phyloP scores from a whole-genome alignment of 768 basidiomycete genomes.

The Lactarius akahatsu region DNA sequence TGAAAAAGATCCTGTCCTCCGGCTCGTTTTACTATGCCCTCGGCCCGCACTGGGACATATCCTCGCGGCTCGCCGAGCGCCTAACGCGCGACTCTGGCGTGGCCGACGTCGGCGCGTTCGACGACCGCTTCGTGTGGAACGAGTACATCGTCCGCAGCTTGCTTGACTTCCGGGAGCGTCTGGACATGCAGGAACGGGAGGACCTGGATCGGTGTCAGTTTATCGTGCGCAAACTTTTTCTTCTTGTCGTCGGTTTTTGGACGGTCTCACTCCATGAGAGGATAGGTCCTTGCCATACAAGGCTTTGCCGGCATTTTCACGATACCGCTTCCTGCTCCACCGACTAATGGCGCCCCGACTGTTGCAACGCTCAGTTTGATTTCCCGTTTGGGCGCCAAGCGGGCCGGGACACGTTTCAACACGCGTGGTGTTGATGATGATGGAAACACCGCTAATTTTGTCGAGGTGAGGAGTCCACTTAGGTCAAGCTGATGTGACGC shows the following conservation, averaged over 20 bases:
- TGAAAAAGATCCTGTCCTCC: constrained; percentile 87
- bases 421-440: constrained; percentile 96
- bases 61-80: constrained; percentile 74
- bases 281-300: constrained; percentile 85
- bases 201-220: constrained; percentile 85
- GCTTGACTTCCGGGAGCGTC: constrained; percentile 80
- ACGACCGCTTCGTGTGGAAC: constrained; percentile 94
- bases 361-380: constrained; percentile 79
- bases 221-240: constrained; percentile 52
- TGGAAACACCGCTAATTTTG: constrained; percentile 93
- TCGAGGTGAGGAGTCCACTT: constrained; percentile 57
- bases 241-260: constrained; percentile 22
- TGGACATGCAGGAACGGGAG: constrained; percentile 65
- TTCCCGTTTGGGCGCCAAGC: constrained; percentile 87
- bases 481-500: background rate
- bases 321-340: constrained; percentile 73
- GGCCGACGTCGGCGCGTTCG: constrained; percentile 60
- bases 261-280: constrained; percentile 9
- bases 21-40: constrained; percentile 93
- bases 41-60: constrained; percentile 85
- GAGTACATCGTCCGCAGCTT: constrained; percentile 84
- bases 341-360: constrained; percentile 67
- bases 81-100: constrained; percentile 50
- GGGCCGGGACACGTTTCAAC: constrained; percentile 97
- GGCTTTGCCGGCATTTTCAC: constrained; percentile 87